Base-by-base conservation (phyloP, 106 monocot species). In the Iris macrosiphon region DNA sequence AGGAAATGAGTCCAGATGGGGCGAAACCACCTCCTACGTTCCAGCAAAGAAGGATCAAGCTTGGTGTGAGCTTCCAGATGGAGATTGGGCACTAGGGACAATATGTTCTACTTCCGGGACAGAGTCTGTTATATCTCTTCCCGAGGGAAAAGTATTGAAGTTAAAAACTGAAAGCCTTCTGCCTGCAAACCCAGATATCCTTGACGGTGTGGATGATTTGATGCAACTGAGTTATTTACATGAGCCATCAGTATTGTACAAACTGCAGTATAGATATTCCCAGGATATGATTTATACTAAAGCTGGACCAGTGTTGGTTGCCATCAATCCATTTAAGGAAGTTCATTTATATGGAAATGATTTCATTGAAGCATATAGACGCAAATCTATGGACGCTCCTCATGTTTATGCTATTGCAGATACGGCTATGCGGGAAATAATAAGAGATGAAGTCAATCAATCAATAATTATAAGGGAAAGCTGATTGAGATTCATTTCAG, bases 381-480 rank as follows among this genome's bases (percentile, higher is more conserved):
- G 69, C 6, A 89, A 86, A 70, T 49, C 79, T 51, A 69, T 70
- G 50, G 82, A 77, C 33, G 77, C 55, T 46, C 95, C 95, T 51
- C 95, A 96, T 75, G 95, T 96, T 31, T 96, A 96, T 83, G 95
- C 82, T 23, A 86, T 96, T 51, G 79, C 95, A 63, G 95, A 96
- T 83, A 82, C 85, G 31, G 95, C 95, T 6, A 79, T 96, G 20
- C 79, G 90, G 52, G 89, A 96, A 76, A 96, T 96, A 89, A 90
- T 82, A 63, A 73, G 95, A 83, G 95, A 96, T 75, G 95, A 96
- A 76, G 82, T 96, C 14, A 89, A 90, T 62, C 95, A 96, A 42
- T 96, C 95, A 10, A 89, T 96, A 41, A 86, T 96, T 58, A 89
- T 96, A 85, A 96, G 95, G 95, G 95, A 9, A 96, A 96, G 68